Base-by-base conservation (phyloP, 768 basidiomycete species). In the Cystofilobasidium capitatum region DNA sequence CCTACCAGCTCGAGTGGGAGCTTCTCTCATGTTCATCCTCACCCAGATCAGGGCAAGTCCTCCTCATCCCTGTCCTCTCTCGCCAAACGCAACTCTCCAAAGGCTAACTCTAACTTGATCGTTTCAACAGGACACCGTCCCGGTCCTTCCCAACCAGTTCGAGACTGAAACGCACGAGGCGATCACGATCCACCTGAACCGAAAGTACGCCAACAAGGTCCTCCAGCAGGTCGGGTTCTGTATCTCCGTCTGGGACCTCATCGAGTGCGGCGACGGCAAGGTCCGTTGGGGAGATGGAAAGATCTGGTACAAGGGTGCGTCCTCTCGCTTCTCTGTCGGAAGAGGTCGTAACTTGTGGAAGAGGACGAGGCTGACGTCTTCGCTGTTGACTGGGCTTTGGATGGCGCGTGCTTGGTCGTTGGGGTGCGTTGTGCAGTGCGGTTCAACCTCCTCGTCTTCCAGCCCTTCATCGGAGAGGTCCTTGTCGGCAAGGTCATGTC, bases 211-310 rank as follows among this genome's bases (percentile, higher is more conserved):
- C 6, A 97, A 98, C 76, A 78, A 76, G 72, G 78, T 79, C 29
- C 79, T 97, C 22, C 89, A 92, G 73, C 88, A 91, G 65, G 86
- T 94, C 65, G 94, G 94, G 0, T 83, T 99, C 29, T 93, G 90
- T 71, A 83, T 98, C 62, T 89, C 86, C 68, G 83, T 91, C 0
- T 96, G 91, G 70, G 94, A 98, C 76, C 78, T 99, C 45, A 79
- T 85, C 0, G 83, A 90, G 71, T 88, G 85, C 1, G 87, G 90
- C 1, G 92, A 97, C 74, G 94, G 94, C 1, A 92, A 88, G 70
- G 86, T 99, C 6, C 82, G 91, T 40, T 96, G 93, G 73, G 93
- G 94, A 0, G 94, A 99, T 76, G 94, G 94, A 0, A 86, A 86
- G 74, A 79, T 94, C 73, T 98, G 92, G 87, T 92, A 98, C 75